phyloP scores from a whole-genome alignment of 1,284 basidiomycete genomes.

The Polyporus tsugae region DNA sequence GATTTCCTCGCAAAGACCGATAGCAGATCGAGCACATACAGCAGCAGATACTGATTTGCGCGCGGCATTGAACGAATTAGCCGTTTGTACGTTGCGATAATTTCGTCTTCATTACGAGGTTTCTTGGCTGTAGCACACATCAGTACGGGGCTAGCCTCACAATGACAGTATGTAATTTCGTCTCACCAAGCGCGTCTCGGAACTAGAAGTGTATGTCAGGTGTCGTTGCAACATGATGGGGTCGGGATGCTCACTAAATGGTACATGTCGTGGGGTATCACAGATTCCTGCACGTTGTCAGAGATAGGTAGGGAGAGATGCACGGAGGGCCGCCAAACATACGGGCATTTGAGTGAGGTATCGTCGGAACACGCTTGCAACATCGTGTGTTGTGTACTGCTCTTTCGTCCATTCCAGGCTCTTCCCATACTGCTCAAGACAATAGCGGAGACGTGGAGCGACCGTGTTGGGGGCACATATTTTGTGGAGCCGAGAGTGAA shows the following conservation, averaged over 20 bases:
- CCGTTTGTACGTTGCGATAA: conserved; percentile 82
- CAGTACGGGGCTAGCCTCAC: conserved; percentile 12
- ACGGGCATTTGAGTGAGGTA: conserved; percentile 98
- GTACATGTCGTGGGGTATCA: conserved; percentile 90
- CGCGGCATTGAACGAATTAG: conserved; percentile 88
- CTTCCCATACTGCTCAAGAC: conserved; percentile 83
- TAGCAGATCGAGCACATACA: conserved; percentile 95
- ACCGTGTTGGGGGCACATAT: neutral
- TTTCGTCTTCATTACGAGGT: conserved; percentile 70
- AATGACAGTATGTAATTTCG: conserved; percentile 10
- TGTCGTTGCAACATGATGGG: conserved; percentile 13
- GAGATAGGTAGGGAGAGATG: conserved; percentile 10
- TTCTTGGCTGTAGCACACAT: conserved; percentile 57
- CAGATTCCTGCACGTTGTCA: conserved; percentile 71
- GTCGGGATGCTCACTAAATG: conserved; percentile 70
- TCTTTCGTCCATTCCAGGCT: conserved; percentile 89
- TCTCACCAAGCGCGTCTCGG: conserved; percentile 79
- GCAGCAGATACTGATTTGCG: conserved; percentile 91
- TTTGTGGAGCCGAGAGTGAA: neutral
- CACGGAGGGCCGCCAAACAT: conserved; percentile 43
- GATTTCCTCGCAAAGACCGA: conserved; percentile 93
- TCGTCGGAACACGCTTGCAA: conserved; percentile 94
- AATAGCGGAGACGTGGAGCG: conserved; percentile 19
- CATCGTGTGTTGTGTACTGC: conserved; percentile 92
- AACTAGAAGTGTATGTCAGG: conserved; percentile 60